Evolutionary conservation across 805 yeast genomes (phyloP), one percentile per base, ranked within the genome.

Genomic region (Peterozyma toletana): DNA sequence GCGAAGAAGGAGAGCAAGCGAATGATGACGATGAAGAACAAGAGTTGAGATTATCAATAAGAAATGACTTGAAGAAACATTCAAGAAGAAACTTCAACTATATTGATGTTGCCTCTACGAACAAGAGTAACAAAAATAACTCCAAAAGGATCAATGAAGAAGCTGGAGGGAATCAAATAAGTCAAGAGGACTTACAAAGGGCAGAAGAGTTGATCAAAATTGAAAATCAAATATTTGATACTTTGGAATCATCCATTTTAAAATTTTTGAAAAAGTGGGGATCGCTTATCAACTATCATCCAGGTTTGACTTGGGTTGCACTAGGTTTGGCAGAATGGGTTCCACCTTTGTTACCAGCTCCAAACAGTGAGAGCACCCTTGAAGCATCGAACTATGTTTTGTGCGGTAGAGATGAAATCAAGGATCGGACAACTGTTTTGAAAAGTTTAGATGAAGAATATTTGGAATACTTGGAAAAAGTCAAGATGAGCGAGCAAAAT

Each of bases 241-340:
- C 69, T 1, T 62, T 87, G 47, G 82, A 84, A 53, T 62, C 65
- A 33, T 71, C 95, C 5, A 75, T 89, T 13, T 55, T 70, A 37
- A 72, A 73, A 45, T 90, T 90, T 56, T 63, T 85, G 35, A 63
- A 62, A 30, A 86, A 86, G 64, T 89, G 96, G 95, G 90, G 93
- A 6, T 68, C 71, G 34, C 70, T 81, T 45, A 75, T 86, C 43
- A 80, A 79, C 51, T 90, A 90, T 58, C 93, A 87, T 59, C 72
- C 83, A 37, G 90, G 95, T 0, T 69, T 89, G 53, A 73, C 91
- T 2, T 89, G 96, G 96, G 77, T 86, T 15, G 96, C 96, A 0
- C 63, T 87, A 30, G 89, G 88, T 10, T 64, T 90, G 38, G 91
- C 96, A 0, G 96, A 88, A 59, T 89, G 96, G 96, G 73, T 79